Conservation (phyloP, 1,284 basidiomycete genomes). For the Peniophora sp. region DNA sequence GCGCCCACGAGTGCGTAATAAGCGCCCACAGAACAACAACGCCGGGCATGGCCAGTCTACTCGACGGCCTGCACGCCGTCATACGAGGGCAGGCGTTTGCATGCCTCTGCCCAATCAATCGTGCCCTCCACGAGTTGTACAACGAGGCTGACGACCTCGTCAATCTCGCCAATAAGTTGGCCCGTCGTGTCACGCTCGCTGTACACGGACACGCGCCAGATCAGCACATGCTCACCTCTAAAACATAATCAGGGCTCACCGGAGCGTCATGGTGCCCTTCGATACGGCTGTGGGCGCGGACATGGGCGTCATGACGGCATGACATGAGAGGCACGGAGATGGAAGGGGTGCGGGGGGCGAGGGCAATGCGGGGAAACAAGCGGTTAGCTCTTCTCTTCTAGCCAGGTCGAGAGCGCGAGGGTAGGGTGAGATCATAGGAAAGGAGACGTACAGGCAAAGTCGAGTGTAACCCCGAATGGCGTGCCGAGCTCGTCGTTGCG, state of each 20-base stretch:
- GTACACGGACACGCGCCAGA: conserved; percentile 6
- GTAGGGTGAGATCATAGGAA: conserved; percentile 12
- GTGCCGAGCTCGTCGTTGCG: conserved; percentile 98
- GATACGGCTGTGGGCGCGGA: conserved; percentile 51
- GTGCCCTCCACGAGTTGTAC: conserved; percentile 68
- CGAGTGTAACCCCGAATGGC: conserved; percentile 92
- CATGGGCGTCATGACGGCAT: neutral
- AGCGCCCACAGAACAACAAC: neutral
- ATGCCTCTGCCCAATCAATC: conserved; percentile 77
- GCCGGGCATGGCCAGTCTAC: conserved; percentile 12
- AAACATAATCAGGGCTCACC: conserved; percentile 36
- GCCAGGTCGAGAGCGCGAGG: neutral
- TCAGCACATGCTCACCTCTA: neutral
- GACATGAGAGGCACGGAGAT: conserved; percentile 5
- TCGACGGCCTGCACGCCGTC: conserved; percentile 86
- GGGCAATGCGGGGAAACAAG: too few relatives aligned
- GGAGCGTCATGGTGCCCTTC: conserved; percentile 84
- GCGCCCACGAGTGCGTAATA: neutral
- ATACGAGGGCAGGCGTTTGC: conserved; percentile 68
- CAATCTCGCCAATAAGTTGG: conserved; percentile 89
- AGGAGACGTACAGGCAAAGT: conserved; percentile 84
- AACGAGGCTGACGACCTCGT: conserved; percentile 83
- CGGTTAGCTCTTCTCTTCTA: too few relatives aligned
- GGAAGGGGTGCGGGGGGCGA: neutral
- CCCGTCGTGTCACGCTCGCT: conserved; percentile 93